Evolutionary conservation across 2,329 filamentous ascomycete genomes (phyloP).

Genomic region (Penicillium corylophilum): DNA sequence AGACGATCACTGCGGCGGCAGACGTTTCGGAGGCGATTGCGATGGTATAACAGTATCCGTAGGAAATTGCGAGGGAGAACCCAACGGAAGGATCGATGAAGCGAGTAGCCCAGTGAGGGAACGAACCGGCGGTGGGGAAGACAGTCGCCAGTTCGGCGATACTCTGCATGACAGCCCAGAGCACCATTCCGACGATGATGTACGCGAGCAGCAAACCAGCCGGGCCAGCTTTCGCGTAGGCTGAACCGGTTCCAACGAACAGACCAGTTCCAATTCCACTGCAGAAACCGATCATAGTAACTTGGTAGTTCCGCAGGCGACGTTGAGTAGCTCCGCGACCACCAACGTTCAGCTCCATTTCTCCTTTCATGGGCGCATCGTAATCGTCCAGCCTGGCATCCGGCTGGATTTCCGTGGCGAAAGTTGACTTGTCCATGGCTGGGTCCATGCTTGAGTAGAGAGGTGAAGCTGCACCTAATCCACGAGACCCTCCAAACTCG

Average conservation of each 20-base stretch:
- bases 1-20: constrained; percentile 78
- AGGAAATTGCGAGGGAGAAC: constrained; percentile 70
- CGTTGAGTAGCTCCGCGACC: constrained; percentile 35
- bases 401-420: constrained; percentile 15
- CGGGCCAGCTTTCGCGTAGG: constrained; percentile 69
- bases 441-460: not conserved
- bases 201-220: constrained; percentile 68
- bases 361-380: constrained; percentile 22
- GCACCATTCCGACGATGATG: constrained; percentile 66
- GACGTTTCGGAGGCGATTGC: constrained; percentile 75
- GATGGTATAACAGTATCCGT: constrained; percentile 87
- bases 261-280: constrained; percentile 65
- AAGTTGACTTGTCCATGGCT: constrained; percentile 20
- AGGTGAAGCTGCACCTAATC: not conserved
- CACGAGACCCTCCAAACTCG: not conserved
- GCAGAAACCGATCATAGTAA: constrained; percentile 35
- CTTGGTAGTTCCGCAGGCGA: constrained; percentile 35
- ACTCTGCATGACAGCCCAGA: constrained; percentile 87
- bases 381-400: constrained; percentile 12
- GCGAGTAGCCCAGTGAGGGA: constrained; percentile 84
- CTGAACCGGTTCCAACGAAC: constrained; percentile 76
- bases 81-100: constrained; percentile 91
- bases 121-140: constrained; percentile 88
- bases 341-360: constrained; percentile 34
- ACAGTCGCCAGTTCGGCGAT: constrained; percentile 85